A percentile compares a stretch with the other conserved stretches of the same genome.
Conservation (phyloP, 2,329 filamentous ascomycete genomes). For the Aspergillus aculeatinus region DNA sequence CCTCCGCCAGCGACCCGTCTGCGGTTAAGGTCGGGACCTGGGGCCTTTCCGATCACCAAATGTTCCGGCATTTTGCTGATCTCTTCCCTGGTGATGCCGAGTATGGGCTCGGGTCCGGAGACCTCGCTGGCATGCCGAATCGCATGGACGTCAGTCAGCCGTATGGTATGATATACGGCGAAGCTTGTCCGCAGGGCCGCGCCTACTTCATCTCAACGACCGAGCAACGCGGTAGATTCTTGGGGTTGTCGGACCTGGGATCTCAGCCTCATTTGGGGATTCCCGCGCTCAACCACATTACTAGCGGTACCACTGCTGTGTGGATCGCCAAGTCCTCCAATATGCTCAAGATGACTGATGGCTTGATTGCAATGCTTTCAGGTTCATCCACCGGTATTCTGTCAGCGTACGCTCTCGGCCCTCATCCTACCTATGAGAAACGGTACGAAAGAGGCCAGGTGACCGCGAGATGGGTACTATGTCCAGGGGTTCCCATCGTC, state of each 20-base stretch:
- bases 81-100: slow-evolving; percentile 69
- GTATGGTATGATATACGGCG: slow-evolving; percentile 79
- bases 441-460: slow-evolving; percentile 71
- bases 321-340: slow-evolving; percentile 85
- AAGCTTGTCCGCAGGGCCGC: slow-evolving; percentile 80
- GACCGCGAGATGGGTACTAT: slow-evolving; percentile 84
- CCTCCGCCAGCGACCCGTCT: slow-evolving; percentile 77
- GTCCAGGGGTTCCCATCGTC: slow-evolving; percentile 89
- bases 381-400: slow-evolving; percentile 83
- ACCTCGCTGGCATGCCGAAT: slow-evolving; percentile 73
- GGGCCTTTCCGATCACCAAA: slow-evolving; percentile 74
- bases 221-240: slow-evolving; percentile 74
- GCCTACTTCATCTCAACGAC: slow-evolving; percentile 72
- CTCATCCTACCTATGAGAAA: slow-evolving; percentile 57
- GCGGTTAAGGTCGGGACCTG: slow-evolving; percentile 74
- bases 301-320: slow-evolving; percentile 71
- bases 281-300: slow-evolving; percentile 68
- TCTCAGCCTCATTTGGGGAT: slow-evolving; percentile 69
- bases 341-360: slow-evolving; percentile 70
- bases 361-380: slow-evolving; percentile 76
- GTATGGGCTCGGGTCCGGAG: slow-evolving; percentile 76
- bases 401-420: slow-evolving; percentile 74
- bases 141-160: slow-evolving; percentile 86
- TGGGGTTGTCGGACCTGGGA: slow-evolving; percentile 61
- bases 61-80: slow-evolving; percentile 75